phyloP scores from a whole-genome alignment of 2,329 filamentous ascomycete genomes.

The Calonectria leucothoes region DNA sequence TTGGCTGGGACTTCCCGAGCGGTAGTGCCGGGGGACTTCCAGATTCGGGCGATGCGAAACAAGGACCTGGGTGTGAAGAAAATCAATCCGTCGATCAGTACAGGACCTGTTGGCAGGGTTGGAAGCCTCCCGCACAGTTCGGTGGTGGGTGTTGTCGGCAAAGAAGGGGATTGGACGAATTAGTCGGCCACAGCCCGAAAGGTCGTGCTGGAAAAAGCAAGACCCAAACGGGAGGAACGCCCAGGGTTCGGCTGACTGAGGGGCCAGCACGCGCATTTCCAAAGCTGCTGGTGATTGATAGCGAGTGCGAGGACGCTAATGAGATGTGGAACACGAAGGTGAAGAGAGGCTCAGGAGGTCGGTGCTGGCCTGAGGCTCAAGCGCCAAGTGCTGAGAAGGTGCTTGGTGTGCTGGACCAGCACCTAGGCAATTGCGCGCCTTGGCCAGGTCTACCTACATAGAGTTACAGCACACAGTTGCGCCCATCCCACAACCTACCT shows the following conservation, averaged over 20 bases:
- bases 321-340: background rate
- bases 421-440: background rate
- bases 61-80: constrained; percentile 40
- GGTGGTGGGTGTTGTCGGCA: background rate
- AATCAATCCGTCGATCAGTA: constrained; percentile 43
- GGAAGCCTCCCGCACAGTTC: constrained; percentile 23
- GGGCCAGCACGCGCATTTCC: background rate
- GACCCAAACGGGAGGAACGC: background rate
- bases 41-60: constrained; percentile 38
- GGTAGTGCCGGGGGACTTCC: constrained; percentile 38
- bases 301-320: background rate
- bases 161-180: background rate
- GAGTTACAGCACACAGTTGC: constrained; percentile 4
- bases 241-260: constrained; percentile 3
- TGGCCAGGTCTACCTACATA: background rate
- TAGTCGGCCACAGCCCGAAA: constrained; percentile 1
- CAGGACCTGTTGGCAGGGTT: constrained; percentile 16
- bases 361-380: background rate
- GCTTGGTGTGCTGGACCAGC: background rate
- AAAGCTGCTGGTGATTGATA: background rate
- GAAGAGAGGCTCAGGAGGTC: background rate
- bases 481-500: background rate
- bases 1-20: constrained; percentile 27
- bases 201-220: constrained; percentile 13
- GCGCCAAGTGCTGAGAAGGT: too few relatives aligned